Percentiles rank a stretch among this genome's conserved stretches.
These are phyloP conservation scores for Stagonosporopsis chrysanthemi DNA, from an alignment of 2,329 filamentous ascomycete species.

Conservation along the genomic window DNA sequence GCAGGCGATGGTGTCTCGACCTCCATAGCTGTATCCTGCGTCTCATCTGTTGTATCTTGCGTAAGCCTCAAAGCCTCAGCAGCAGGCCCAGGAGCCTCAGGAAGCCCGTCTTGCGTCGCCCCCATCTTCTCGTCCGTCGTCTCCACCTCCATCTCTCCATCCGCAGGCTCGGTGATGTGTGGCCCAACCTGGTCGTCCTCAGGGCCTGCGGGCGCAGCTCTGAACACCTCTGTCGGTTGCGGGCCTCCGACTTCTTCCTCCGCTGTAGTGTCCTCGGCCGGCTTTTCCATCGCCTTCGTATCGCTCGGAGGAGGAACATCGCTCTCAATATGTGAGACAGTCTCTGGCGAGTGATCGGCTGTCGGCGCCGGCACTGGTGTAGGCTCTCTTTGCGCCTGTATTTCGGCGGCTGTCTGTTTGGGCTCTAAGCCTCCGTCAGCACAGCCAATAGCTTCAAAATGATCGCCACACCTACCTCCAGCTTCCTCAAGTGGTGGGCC, in stretches of 20 bases:
- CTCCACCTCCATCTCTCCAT: conserved; percentile 21
- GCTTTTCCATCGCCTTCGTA: conserved; percentile 22
- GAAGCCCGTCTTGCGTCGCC: conserved; percentile 20
- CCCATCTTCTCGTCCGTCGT: conserved; percentile 2
- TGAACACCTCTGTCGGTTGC: conserved; percentile 25
- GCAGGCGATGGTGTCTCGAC: conserved; percentile 30
- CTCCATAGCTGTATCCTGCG: conserved; percentile 12
- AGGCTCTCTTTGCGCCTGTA: conserved; percentile 2
- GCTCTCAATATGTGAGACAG: conserved; percentile 35
- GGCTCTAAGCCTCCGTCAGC: conserved; percentile 23
- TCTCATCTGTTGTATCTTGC: conserved; percentile 6
- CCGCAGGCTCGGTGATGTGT: conserved; percentile 26
- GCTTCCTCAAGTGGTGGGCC: conserved; percentile 29
- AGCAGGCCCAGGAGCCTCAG: conserved; percentile 33
- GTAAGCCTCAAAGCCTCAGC: conserved; percentile 31
- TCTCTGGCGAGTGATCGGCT: conserved; percentile 26
- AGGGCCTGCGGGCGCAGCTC: conserved; percentile 25
- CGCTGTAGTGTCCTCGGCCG: conserved; percentile 27
- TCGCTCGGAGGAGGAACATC: conserved; percentile 24
- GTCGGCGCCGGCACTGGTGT: conserved; percentile 26
- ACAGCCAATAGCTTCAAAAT: not conserved
- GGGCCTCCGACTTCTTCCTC: conserved; percentile 28
- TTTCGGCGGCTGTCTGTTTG: conserved; percentile 1
- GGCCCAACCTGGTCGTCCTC: conserved; percentile 30
- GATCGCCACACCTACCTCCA: conserved; percentile 28